Conservation (phyloP, 352 stramenopile genomes). For the Globisporangium acanthophoron region DNA sequence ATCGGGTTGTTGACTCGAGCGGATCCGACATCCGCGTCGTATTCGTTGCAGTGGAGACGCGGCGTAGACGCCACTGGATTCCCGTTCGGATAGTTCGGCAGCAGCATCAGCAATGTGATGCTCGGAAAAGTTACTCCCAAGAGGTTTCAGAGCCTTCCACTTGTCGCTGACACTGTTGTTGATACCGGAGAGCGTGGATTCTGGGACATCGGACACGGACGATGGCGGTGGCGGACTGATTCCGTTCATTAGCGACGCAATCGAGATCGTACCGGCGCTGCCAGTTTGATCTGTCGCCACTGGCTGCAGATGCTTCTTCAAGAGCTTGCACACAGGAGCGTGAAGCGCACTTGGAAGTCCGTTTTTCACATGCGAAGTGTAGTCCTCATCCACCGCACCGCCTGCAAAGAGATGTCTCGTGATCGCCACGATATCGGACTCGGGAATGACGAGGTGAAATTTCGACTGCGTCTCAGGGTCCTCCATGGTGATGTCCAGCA, state of each 20-base stretch:
- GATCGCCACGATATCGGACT: slow-evolving; percentile 26
- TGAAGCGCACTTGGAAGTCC: slow-evolving; percentile 22
- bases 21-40: not conserved
- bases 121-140: not conserved
- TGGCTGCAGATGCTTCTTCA: slow-evolving; percentile 23
- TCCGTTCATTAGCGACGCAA: not conserved
- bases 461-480: slow-evolving; percentile 31
- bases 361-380: slow-evolving; percentile 19
- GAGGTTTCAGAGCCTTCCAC: not conserved
- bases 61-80: no score
- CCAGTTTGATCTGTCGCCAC: not conserved
- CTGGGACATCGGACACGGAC: no score
- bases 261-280: slow-evolving; percentile 1
- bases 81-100: not conserved
- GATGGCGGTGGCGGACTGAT: not conserved
- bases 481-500: slow-evolving; percentile 48
- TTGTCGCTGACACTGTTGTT: not conserved
- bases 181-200: not conserved
- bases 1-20: not conserved
- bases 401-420: slow-evolving; percentile 19
- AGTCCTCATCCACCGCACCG: slow-evolving; percentile 11
- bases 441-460: slow-evolving; percentile 21
- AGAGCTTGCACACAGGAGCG: slow-evolving; percentile 16
- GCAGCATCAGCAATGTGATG: not conserved
- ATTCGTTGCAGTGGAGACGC: not conserved